Percentiles rank a stretch among this genome's conserved stretches.
These are phyloP conservation scores for Vitis labrusca DNA, from an alignment of 164 flowering plant genomes.

Conservation along the genomic window DNA sequence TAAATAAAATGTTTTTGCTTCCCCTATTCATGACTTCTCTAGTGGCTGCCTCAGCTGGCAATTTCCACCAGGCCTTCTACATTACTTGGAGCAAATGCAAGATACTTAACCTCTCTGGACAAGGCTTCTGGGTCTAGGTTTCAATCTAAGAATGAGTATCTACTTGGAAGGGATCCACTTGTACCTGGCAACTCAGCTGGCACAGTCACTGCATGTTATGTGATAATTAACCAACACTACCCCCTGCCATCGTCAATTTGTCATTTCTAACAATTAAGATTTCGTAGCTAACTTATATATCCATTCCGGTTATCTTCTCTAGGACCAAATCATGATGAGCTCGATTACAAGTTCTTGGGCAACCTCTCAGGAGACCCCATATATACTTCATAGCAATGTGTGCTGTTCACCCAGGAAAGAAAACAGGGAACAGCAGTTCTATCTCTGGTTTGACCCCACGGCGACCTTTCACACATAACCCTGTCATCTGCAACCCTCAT, in stretches of 20 bases:
- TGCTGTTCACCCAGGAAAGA: conserved; percentile 31
- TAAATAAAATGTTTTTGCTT: neutral
- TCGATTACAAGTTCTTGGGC: conserved; percentile 41
- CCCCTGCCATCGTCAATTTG: too few species aligned
- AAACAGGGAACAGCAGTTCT: conserved; percentile 34
- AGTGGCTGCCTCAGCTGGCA: conserved; percentile 4
- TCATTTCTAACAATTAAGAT: too few species aligned
- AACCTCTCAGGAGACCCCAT: conserved; percentile 35
- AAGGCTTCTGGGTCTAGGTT: conserved; percentile 37
- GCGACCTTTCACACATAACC: conserved; percentile 32
- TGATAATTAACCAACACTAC: neutral
- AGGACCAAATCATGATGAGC: conserved; percentile 31
- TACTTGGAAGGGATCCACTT: conserved; percentile 33
- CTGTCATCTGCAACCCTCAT: conserved; percentile 28
- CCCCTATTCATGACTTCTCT: conserved; percentile 1
- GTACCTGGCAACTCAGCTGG: conserved; percentile 47
- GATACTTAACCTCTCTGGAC: conserved; percentile 28
- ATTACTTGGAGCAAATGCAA: conserved; percentile 33
- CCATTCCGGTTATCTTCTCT: conserved; percentile 26
- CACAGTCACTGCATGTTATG: conserved; percentile 41
- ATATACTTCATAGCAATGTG: conserved; percentile 29
- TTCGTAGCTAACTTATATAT: too few species aligned
- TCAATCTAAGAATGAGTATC: conserved; percentile 31
- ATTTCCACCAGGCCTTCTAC: conserved; percentile 26
- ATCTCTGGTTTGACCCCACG: conserved; percentile 41